Percentiles rank a stretch among this genome's conserved stretches.
Evolutionary conservation across 495 filamentous ascomycete genomes (phyloP).

Genomic region (Lophiotrema nucula): DNA sequence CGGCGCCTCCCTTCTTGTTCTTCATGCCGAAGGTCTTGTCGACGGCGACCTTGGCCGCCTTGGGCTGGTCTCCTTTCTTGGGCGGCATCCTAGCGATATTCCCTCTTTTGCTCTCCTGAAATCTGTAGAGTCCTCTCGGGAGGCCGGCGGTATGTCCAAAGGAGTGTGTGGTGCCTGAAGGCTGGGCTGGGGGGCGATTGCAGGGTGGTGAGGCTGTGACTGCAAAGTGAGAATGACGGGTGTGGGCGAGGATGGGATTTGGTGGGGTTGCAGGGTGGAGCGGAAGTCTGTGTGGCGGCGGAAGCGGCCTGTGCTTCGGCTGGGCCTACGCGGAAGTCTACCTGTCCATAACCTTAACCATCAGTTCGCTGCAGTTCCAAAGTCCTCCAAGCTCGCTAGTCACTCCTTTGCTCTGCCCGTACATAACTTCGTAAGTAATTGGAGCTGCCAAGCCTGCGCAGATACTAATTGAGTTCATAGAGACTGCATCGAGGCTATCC

Average conservation of each 20-base stretch:
- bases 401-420: no score
- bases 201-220: slow-evolving; percentile 11
- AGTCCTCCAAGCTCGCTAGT: no score
- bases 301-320: slow-evolving; percentile 14
- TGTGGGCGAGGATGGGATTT: slow-evolving; percentile 1
- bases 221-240: slow-evolving; percentile 23
- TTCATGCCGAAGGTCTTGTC: slow-evolving; percentile 99
- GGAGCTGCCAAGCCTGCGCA: no score
- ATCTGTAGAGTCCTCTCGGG: no score
- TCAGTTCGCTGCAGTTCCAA: no score
- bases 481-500: no score
- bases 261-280: slow-evolving; percentile 24
- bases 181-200: neutral
- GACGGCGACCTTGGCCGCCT: slow-evolving; percentile 71
- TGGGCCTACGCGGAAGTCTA: no score
- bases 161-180: slow-evolving; percentile 14
- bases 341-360: no score
- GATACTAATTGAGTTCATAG: no score
- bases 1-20: slow-evolving; percentile 94
- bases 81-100: slow-evolving; percentile 72
- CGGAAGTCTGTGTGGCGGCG: neutral
- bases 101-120: no score
- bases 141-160: no score
- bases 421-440: no score
- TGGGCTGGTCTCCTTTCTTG: slow-evolving; percentile 75